Conservation (phyloP, 371 early-diverging fungal genomes). For the Polyrhizophydium stewartii region DNA sequence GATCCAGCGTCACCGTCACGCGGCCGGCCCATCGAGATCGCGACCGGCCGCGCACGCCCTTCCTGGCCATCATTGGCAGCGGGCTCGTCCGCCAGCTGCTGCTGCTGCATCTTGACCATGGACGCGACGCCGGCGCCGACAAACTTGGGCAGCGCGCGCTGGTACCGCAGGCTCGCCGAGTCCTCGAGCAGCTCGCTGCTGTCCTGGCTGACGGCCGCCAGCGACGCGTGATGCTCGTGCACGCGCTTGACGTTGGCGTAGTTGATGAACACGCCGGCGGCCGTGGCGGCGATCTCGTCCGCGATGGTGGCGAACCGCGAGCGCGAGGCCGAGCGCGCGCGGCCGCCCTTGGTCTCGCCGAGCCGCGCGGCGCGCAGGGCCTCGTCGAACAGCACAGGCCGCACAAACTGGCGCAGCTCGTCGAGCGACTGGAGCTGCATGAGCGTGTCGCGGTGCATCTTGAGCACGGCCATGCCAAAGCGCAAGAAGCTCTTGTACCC, state of each 20-base stretch:
- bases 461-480: constrained; percentile 26
- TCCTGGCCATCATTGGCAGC: too few relatives aligned
- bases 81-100: not conserved
- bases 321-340: not conserved
- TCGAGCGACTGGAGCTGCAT: constrained; percentile 14
- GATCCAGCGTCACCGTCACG: too few relatives aligned
- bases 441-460: constrained; percentile 9
- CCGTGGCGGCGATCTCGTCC: constrained; percentile 5
- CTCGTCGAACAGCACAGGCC: constrained; percentile 1
- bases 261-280: constrained; percentile 13
- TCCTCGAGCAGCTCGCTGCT: not conserved
- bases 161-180: not conserved
- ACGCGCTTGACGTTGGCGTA: constrained; percentile 2
- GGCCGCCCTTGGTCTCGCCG: not conserved
- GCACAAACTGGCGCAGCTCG: constrained; percentile 3
- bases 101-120: not conserved
- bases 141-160: not conserved
- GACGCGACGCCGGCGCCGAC: not conserved
- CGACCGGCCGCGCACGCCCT: too few relatives aligned
- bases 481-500: constrained; percentile 35
- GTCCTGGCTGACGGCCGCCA: not conserved
- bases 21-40: too few relatives aligned
- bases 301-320: not conserved
- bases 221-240: constrained; percentile 1
- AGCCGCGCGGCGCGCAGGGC: too few relatives aligned